These are phyloP conservation scores for Boletales sp. DNA, from an alignment of 768 basidiomycete species.

Conservation along the genomic window DNA sequence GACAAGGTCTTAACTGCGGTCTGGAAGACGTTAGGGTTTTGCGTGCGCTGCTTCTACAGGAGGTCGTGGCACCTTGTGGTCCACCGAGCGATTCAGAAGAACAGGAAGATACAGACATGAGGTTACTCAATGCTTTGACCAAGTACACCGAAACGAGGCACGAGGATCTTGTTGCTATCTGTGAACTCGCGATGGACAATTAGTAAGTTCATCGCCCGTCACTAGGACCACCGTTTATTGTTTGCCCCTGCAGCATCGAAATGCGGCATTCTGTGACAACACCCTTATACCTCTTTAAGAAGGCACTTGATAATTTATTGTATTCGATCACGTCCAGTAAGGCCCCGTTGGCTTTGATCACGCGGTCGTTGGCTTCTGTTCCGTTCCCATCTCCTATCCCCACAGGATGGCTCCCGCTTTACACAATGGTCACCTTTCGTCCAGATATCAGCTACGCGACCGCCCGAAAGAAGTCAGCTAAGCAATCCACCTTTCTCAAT, in stretches of 20 bases:
- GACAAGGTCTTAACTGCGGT: slow-evolving; percentile 97
- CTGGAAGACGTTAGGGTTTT: slow-evolving; percentile 95
- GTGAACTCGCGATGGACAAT: slow-evolving; percentile 91
- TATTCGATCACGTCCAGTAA: slow-evolving; percentile 56
- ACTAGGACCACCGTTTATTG: slow-evolving; percentile 20
- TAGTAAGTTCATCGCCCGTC: slow-evolving; percentile 64
- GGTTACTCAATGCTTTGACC: slow-evolving; percentile 62
- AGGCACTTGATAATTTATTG: slow-evolving; percentile 73
- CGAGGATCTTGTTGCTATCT: slow-evolving; percentile 87
- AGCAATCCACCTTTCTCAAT: slow-evolving; percentile 65
- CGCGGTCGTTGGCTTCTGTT: slow-evolving; percentile 42
- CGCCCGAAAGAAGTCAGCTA: slow-evolving; percentile 63
- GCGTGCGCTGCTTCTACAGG: slow-evolving; percentile 65
- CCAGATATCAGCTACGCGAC: slow-evolving; percentile 91
- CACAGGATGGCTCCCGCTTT: slow-evolving; percentile 86
- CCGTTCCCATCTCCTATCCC: slow-evolving; percentile 61
- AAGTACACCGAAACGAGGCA: slow-evolving; percentile 81
- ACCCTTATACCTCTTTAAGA: slow-evolving; percentile 71
- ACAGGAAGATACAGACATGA: slow-evolving; percentile 44
- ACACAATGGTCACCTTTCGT: slow-evolving; percentile 97
- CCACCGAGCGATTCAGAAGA: slow-evolving; percentile 28
- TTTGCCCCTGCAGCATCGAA: slow-evolving; percentile 60
- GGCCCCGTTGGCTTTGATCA: slow-evolving; percentile 45
- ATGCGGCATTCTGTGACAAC: slow-evolving; percentile 94
- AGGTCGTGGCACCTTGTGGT: slow-evolving; percentile 54